A percentile compares a stretch with the other conserved stretches of the same genome.
Evolutionary conservation across 2,329 filamentous ascomycete species (phyloP).

Genomic region (Passalora sequoiae): DNA sequence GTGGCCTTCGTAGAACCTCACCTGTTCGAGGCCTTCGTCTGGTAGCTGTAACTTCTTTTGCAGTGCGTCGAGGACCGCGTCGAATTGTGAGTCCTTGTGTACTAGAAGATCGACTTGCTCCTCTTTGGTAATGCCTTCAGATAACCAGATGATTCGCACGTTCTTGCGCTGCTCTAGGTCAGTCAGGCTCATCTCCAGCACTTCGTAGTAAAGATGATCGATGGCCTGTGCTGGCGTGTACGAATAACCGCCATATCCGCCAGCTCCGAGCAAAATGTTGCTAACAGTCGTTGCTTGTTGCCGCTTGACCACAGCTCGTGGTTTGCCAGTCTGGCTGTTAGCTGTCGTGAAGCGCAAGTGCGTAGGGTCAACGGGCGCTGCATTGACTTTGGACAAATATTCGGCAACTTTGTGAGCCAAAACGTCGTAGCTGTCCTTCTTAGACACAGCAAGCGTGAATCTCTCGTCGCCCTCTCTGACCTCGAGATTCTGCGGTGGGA

Average conservation of each 20-base stretch:
- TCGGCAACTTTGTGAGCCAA: slow-evolving; percentile 78
- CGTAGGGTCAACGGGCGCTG: slow-evolving; percentile 62
- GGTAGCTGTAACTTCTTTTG: slow-evolving; percentile 75
- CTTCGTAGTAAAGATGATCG: slow-evolving; percentile 84
- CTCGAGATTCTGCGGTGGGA: slow-evolving; percentile 34
- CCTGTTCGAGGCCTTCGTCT: slow-evolving; percentile 66
- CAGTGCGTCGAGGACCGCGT: slow-evolving; percentile 70
- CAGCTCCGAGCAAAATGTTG: slow-evolving; percentile 64
- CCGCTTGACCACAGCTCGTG: slow-evolving; percentile 74
- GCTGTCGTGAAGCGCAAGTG: slow-evolving; percentile 90
- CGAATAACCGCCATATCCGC: slow-evolving; percentile 65
- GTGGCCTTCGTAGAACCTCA: slow-evolving; percentile 79
- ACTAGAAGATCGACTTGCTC: slow-evolving; percentile 79
- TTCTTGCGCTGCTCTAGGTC: slow-evolving; percentile 91
- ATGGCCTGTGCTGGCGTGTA: slow-evolving; percentile 52
- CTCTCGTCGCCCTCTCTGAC: slow-evolving; percentile 51
- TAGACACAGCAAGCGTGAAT: slow-evolving; percentile 75
- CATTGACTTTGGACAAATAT: slow-evolving; percentile 48
- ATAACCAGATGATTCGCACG: slow-evolving; percentile 76
- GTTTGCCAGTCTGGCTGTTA: slow-evolving; percentile 67
- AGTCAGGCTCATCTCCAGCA: slow-evolving; percentile 87
- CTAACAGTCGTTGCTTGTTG: slow-evolving; percentile 63
- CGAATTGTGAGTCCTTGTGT: slow-evolving; percentile 74
- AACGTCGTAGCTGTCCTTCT: slow-evolving; percentile 85
- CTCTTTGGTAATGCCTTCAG: slow-evolving; percentile 89